Percentiles rank a stretch among this genome's conserved stretches.
Evolutionary conservation across 2,329 filamentous ascomycete species (phyloP).

Genomic region (Phaeosphaeriaceae sp.): DNA sequence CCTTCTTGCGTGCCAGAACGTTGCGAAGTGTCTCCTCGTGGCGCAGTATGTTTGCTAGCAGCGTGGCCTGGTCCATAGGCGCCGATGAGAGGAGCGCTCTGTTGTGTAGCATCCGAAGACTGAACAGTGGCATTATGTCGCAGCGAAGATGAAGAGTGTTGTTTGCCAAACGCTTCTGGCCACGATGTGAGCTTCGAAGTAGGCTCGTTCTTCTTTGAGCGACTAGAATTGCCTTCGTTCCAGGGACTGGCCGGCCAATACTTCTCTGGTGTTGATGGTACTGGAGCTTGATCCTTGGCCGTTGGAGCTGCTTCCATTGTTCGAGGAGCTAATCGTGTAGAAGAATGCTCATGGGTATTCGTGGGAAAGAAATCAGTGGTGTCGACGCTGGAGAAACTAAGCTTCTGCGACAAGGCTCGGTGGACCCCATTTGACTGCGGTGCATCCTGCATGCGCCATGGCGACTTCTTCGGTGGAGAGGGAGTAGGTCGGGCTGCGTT

Average conservation of each 20-base stretch:
- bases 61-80: constrained; percentile 12
- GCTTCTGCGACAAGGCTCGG: constrained; percentile 37
- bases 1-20: constrained; percentile 26
- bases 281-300: constrained; percentile 21
- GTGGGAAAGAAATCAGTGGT: constrained; percentile 52
- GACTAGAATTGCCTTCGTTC: constrained; percentile 37
- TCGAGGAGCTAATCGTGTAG: constrained; percentile 41
- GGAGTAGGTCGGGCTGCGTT: constrained; percentile 36
- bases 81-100: constrained; percentile 12
- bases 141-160: constrained; percentile 24
- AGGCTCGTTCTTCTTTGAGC: constrained; percentile 26
- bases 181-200: constrained; percentile 37
- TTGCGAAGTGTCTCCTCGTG: constrained; percentile 22
- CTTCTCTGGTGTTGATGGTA: constrained; percentile 46
- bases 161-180: constrained; percentile 40
- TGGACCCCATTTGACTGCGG: constrained; percentile 16
- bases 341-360: constrained; percentile 50
- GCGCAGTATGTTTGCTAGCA: constrained; percentile 16
- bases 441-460: constrained; percentile 33
- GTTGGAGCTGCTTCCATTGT: constrained; percentile 15
- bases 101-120: constrained; percentile 4
- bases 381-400: constrained; percentile 48
- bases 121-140: constrained; percentile 17
- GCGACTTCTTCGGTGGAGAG: constrained; percentile 40
- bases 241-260: constrained; percentile 45